Conservation (phyloP, 2,329 filamentous ascomycete species). For the Hysterium pulicare region DNA sequence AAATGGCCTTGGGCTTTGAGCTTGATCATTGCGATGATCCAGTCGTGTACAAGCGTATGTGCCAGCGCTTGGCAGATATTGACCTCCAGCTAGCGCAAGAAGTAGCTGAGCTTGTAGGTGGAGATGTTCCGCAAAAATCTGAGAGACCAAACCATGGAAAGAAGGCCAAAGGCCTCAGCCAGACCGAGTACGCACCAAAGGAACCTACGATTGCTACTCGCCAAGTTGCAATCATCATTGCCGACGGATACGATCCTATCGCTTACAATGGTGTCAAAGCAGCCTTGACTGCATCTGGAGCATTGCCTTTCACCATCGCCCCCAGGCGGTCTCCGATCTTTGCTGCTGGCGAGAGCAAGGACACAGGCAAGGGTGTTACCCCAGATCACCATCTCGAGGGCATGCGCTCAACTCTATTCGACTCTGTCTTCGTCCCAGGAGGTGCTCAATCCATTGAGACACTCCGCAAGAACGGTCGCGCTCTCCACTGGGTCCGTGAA, state of each 20-base stretch:
- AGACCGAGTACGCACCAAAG: constrained; percentile 63
- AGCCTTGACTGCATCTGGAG: constrained; percentile 59
- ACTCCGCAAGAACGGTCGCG: constrained; percentile 66
- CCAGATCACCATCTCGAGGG: constrained; percentile 79
- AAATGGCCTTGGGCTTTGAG: constrained; percentile 63
- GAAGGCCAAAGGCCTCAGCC: constrained; percentile 65
- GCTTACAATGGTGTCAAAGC: constrained; percentile 64
- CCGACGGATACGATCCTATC: constrained; percentile 69
- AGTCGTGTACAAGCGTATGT: constrained; percentile 69
- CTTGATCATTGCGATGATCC: constrained; percentile 80
- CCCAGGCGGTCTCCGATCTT: constrained; percentile 64
- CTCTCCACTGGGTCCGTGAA: constrained; percentile 73
- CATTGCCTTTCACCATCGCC: constrained; percentile 70
- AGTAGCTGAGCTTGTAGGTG: constrained; percentile 69
- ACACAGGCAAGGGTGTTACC: constrained; percentile 51
- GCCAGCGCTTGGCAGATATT: constrained; percentile 67
- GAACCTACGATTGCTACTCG: constrained; percentile 67
- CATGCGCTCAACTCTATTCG: constrained; percentile 76
- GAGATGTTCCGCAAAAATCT: constrained; percentile 53
- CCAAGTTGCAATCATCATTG: constrained; percentile 71
- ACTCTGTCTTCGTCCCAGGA: constrained; percentile 73
- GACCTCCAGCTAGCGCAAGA: constrained; percentile 65
- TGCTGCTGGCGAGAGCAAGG: constrained; percentile 56
- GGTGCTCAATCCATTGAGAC: constrained; percentile 62
- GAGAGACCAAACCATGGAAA: constrained; percentile 61